These are phyloP conservation scores for Acer saccharum DNA, from an alignment of 345 rosid species.

Conservation along the genomic window DNA sequence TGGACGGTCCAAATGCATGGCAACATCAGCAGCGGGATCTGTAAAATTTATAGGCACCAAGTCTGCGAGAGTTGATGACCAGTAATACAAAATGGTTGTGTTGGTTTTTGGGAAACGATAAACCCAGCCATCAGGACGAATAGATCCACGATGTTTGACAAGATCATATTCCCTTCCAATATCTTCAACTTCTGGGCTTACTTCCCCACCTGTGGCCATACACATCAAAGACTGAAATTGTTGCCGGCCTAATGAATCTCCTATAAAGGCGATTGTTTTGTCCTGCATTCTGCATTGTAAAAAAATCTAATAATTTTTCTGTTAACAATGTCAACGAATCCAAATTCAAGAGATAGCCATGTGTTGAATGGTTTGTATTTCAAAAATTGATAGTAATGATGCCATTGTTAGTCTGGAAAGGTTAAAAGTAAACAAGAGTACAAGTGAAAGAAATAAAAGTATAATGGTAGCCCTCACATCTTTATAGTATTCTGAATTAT, in stretches of 20 bases:
- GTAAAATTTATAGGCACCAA: slow-evolving; percentile 48
- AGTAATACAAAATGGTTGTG: slow-evolving; percentile 72
- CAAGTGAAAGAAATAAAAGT: neutral
- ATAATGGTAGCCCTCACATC: too few species aligned
- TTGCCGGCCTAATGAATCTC: slow-evolving; percentile 85
- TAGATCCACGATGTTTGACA: slow-evolving; percentile 46
- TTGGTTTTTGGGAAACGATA: slow-evolving; percentile 61
- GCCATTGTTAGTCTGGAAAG: neutral
- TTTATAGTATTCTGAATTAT: too few species aligned
- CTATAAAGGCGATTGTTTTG: slow-evolving; percentile 79
- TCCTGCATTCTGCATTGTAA: slow-evolving; percentile 60
- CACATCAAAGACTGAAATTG: slow-evolving; percentile 82
- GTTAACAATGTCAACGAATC: neutral
- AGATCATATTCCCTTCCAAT: slow-evolving; percentile 65
- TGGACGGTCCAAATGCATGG: slow-evolving; percentile 81
- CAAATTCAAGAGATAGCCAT: neutral
- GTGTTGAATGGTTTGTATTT: neutral
- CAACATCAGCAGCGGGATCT: slow-evolving; percentile 34
- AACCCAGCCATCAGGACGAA: slow-evolving; percentile 76
- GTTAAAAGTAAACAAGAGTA: neutral
- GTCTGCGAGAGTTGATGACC: slow-evolving; percentile 70
- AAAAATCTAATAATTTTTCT: neutral
- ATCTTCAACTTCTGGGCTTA: slow-evolving; percentile 55
- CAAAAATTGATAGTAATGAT: neutral
- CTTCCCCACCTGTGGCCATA: slow-evolving; percentile 69